A percentile compares a stretch with the other conserved stretches of the same genome.
Evolutionary conservation across 768 basidiomycete species (phyloP).

Genomic region (Sporobolomyces roseus): DNA sequence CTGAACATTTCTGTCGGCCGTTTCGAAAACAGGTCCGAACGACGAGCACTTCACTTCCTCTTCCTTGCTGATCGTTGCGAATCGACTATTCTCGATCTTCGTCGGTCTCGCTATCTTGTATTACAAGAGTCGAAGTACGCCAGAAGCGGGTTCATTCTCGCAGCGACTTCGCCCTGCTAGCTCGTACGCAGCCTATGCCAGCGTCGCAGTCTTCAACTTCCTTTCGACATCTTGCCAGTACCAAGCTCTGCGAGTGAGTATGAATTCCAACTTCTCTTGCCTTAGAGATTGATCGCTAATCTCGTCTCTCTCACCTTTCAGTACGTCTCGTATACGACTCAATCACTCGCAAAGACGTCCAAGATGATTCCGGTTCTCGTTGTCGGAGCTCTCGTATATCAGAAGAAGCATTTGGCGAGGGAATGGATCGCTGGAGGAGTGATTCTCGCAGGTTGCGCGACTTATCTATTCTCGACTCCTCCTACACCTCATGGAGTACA

Average conservation of each 20-base stretch:
- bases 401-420: slow-evolving; percentile 34
- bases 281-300: background rate
- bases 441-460: slow-evolving; percentile 39
- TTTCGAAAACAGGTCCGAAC: slow-evolving; percentile 25
- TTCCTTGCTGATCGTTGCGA: slow-evolving; percentile 41
- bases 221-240: slow-evolving; percentile 43
- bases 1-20: background rate
- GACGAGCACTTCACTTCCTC: slow-evolving; percentile 41
- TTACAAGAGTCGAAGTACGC: slow-evolving; percentile 11
- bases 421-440: slow-evolving; percentile 42
- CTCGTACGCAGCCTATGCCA: slow-evolving; percentile 27
- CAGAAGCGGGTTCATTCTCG: slow-evolving; percentile 1
- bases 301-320: background rate
- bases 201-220: slow-evolving; percentile 43
- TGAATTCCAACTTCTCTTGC: background rate
- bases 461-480: slow-evolving; percentile 41
- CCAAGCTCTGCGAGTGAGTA: slow-evolving; percentile 32
- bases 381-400: slow-evolving; percentile 39
- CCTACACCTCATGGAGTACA: slow-evolving; percentile 17
- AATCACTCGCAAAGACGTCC: slow-evolving; percentile 41
- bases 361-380: slow-evolving; percentile 46
- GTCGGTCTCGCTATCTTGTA: slow-evolving; percentile 35
- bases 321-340: slow-evolving; percentile 40
- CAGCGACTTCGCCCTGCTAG: slow-evolving; percentile 12
- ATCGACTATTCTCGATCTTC: slow-evolving; percentile 39